Conservation (phyloP, 805 yeast genomes). For the Torulaspora gathmanii region DNA sequence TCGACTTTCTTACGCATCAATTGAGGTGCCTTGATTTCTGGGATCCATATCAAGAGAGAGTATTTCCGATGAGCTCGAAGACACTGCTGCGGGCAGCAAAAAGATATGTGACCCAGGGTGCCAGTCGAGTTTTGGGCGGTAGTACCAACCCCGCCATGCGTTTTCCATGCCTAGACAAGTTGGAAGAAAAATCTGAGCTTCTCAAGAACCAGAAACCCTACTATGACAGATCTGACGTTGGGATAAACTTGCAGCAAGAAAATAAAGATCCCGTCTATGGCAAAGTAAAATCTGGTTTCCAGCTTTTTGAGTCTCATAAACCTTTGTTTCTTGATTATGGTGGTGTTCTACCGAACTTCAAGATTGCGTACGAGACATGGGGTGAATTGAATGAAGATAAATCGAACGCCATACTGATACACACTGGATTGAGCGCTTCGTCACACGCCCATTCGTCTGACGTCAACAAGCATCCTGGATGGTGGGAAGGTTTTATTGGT, state of each 20-base stretch:
- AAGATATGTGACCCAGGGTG: slow-evolving; percentile 4
- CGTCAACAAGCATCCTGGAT: slow-evolving; percentile 66
- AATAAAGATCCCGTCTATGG: slow-evolving; percentile 82
- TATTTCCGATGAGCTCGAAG: slow-evolving; percentile 3
- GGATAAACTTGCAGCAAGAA: slow-evolving; percentile 13
- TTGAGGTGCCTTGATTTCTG: too few relatives aligned
- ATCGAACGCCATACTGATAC: slow-evolving; percentile 73
- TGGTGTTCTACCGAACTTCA: slow-evolving; percentile 64
- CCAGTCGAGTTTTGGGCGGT: not conserved
- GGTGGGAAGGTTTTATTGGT: slow-evolving; percentile 96
- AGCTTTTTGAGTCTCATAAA: slow-evolving; percentile 47
- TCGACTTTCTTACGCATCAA: too few relatives aligned
- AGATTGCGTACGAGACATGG: slow-evolving; percentile 93
- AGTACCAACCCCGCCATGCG: slow-evolving; percentile 58
- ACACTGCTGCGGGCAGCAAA: slow-evolving; percentile 9
- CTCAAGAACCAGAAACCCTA: slow-evolving; percentile 12
- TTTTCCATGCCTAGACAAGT: slow-evolving; percentile 81
- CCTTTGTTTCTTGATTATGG: slow-evolving; percentile 80
- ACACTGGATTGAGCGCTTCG: slow-evolving; percentile 89
- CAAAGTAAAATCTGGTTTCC: slow-evolving; percentile 61
- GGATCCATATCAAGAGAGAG: not conserved
- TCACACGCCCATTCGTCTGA: slow-evolving; percentile 86
- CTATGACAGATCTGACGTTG: slow-evolving; percentile 11
- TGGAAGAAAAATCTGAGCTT: slow-evolving; percentile 51
- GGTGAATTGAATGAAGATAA: slow-evolving; percentile 59